A percentile compares a stretch with the other conserved stretches of the same genome.
These are phyloP conservation scores for Trichoderma koningiopsis DNA, from an alignment of 2,329 filamentous ascomycete species.

Conservation along the genomic window DNA sequence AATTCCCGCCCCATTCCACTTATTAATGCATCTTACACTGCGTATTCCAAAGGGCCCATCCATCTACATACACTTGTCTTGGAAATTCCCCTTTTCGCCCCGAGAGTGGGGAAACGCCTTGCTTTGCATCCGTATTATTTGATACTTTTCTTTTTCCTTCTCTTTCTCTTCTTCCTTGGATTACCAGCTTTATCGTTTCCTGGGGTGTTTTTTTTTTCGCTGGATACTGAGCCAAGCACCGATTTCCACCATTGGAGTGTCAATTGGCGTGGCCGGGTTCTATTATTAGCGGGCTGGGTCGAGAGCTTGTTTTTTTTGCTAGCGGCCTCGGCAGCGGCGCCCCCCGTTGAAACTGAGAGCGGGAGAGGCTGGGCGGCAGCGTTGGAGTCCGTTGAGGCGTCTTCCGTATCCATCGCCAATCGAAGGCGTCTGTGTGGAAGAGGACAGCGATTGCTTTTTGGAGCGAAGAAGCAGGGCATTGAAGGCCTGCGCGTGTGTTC, in stretches of 20 bases:
- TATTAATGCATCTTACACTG: not conserved
- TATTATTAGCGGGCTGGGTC: not conserved
- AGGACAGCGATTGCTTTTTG: not conserved
- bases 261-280: not conserved
- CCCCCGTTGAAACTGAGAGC: not conserved
- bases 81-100: not conserved
- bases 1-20: too few species aligned
- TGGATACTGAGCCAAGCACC: not conserved
- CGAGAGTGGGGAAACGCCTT: not conserved
- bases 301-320: not conserved
- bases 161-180: not conserved
- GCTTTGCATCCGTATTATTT: not conserved
- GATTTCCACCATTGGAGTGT: not conserved
- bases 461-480: not conserved
- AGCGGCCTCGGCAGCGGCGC: not conserved
- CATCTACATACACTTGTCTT: not conserved
- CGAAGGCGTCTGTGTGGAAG: not conserved
- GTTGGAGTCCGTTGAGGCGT: not conserved
- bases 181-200: not conserved
- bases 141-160: not conserved
- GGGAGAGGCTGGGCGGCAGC: not conserved
- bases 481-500: not conserved
- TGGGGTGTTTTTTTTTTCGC: not conserved
- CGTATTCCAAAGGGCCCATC: not conserved
- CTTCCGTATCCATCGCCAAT: not conserved